Evolutionary conservation across 2,329 filamentous ascomycete genomes (phyloP).

Genomic region (Aurifilum marmelostoma): DNA sequence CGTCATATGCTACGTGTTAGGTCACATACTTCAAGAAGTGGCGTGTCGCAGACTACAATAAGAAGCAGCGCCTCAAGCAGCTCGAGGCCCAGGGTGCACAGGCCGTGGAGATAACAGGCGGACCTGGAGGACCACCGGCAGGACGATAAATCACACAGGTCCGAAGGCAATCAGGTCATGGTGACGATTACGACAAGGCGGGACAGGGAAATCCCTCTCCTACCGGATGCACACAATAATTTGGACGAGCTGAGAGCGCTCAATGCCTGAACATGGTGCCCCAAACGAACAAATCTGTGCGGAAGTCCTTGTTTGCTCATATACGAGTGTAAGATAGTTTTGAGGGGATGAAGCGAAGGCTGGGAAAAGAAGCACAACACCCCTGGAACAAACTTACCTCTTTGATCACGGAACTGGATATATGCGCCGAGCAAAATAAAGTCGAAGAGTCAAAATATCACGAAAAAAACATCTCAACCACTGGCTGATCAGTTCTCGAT

Average conservation of each 20-base stretch:
- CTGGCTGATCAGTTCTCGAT: slow-evolving; percentile 4
- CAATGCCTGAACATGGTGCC: background rate
- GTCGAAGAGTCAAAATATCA: no score
- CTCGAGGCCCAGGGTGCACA: slow-evolving; percentile 74
- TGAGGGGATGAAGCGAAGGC: background rate
- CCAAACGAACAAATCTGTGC: background rate
- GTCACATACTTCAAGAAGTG: slow-evolving; percentile 98
- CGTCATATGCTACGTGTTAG: slow-evolving; percentile 48
- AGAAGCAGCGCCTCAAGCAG: slow-evolving; percentile 75
- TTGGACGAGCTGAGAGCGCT: no score
- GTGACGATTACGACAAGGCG: background rate
- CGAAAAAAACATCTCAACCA: slow-evolving; percentile 3
- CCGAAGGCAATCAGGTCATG: background rate
- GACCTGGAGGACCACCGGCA: slow-evolving; percentile 30
- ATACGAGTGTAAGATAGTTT: background rate
- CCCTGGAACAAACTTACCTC: background rate
- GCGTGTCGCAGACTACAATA: slow-evolving; percentile 88
- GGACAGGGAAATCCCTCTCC: background rate
- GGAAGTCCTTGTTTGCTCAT: background rate
- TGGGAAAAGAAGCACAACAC: background rate
- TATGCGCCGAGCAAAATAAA: no score
- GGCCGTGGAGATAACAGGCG: slow-evolving; percentile 49
- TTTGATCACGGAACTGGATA: no score
- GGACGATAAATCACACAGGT: background rate
- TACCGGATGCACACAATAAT: background rate